Evolutionary conservation across 805 yeast genomes (phyloP), one percentile per base, ranked within the genome.

Genomic region (Candida ulmi): DNA sequence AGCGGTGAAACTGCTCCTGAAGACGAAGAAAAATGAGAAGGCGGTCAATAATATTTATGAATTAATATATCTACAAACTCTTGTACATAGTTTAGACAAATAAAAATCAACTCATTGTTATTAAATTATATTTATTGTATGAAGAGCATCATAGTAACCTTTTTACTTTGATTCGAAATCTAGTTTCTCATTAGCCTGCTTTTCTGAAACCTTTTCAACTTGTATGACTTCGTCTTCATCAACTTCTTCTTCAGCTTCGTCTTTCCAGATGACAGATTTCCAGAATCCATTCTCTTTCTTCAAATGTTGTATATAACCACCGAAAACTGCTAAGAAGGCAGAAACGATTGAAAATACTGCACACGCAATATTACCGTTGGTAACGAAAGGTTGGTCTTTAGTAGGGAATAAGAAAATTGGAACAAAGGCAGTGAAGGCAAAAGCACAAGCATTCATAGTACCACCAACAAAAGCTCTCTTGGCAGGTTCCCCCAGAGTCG

Each of bases 381-480:
- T 35, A 23, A 38, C 42, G 26, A 24, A 32, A 24, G 45, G 45
- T 26, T 42, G 45, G 16, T 38, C 30, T 18, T 33, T 15, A 13
- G 42, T 41, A 28, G 38, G 41, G 35, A 38, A 41, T 6, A 30
- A 24, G 16, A 41, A 27, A 12, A 37, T 34, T 9, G 40, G 38
- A n/a, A 38, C 39, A n/a, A 30, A 37, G 3, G 46, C 41, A 24
- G 24, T 32, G 21, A 42, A 42, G 2, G 47, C 38, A 18, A 33
- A 40, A 23, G 17, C 24, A 12, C 35, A 23, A 11, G 47, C 44
- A 39, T 42, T 43, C 47, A 43, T 45, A 2, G 40, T 33, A 33
- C 43, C 43, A 17, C 38, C 30, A 26, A 41, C 42, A 30, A 46
- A 43, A 5, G 50, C 47, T 34, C 41, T 33, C 29, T 41, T 43